These are phyloP conservation scores for Coleophoma crateriformis DNA, from an alignment of 2,329 filamentous ascomycete genomes.

Conservation along the genomic window DNA sequence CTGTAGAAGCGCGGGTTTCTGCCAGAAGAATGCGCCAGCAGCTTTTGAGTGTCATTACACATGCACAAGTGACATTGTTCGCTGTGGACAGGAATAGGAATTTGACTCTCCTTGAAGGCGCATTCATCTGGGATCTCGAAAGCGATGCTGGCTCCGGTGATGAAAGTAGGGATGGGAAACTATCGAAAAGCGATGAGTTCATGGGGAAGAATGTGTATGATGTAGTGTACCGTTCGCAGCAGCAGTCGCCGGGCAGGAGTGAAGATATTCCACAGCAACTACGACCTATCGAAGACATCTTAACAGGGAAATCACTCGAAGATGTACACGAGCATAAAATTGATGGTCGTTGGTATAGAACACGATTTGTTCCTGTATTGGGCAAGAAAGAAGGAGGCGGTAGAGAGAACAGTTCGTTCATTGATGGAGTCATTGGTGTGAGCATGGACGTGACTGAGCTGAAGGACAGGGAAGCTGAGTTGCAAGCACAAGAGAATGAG, in stretches of 20 bases:
- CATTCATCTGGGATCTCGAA: constrained; percentile 45
- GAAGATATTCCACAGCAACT: constrained; percentile 36
- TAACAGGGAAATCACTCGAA: constrained; percentile 53
- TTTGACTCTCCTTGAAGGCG: constrained; percentile 67
- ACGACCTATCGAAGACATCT: constrained; percentile 55
- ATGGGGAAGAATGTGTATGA: constrained; percentile 60
- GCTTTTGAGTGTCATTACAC: constrained; percentile 66
- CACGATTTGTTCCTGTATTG: constrained; percentile 62
- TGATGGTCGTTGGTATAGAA: constrained; percentile 62
- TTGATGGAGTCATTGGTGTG: constrained; percentile 73
- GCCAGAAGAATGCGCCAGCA: constrained; percentile 64
- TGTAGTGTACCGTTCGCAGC: constrained; percentile 43
- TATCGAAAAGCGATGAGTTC: constrained; percentile 19
- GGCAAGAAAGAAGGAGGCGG: constrained; percentile 48
- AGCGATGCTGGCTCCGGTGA: constrained; percentile 27
- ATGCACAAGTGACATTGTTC: constrained; percentile 72
- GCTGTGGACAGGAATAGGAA: constrained; percentile 57
- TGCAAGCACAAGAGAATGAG: constrained; percentile 60
- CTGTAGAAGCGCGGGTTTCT: constrained; percentile 61
- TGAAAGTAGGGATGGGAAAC: constrained; percentile 18
- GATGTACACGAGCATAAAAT: constrained; percentile 52
- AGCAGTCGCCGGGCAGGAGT: constrained; percentile 10
- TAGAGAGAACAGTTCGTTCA: constrained; percentile 39
- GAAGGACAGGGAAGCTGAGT: constrained; percentile 55
- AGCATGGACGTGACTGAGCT: constrained; percentile 75